Evolutionary conservation across 257 asterid genomes (phyloP).

Genomic region (Vinca minor): DNA sequence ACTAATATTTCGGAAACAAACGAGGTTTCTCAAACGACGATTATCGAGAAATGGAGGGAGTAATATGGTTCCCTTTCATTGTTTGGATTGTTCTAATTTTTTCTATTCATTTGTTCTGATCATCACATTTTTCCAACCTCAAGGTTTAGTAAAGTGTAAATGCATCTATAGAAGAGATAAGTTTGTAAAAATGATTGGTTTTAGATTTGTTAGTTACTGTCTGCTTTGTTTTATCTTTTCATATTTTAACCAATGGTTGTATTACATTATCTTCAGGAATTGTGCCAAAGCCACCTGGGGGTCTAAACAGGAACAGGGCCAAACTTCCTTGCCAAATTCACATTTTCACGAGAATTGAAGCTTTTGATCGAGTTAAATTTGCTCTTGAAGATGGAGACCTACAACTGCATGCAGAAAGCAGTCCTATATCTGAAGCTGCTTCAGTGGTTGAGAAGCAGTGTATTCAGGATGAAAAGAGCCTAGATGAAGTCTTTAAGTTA

Average conservation of each 20-base stretch:
- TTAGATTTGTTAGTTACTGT: background rate
- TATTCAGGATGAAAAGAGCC: slow-evolving; percentile 37
- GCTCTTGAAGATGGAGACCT: slow-evolving; percentile 43
- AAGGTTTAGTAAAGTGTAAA: background rate
- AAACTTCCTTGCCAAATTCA: slow-evolving; percentile 69
- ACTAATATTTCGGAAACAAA: no score
- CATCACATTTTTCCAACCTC: background rate
- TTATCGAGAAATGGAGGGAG: background rate
- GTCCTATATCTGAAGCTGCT: slow-evolving; percentile 44
- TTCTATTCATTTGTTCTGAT: background rate
- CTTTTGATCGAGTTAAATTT: slow-evolving; percentile 38
- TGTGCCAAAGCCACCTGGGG: slow-evolving; percentile 50
- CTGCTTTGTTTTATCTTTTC: background rate
- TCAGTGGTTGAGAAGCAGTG: slow-evolving; percentile 39
- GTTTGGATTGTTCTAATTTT: background rate
- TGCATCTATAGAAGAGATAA: background rate
- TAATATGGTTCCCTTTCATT: background rate
- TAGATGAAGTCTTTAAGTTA: slow-evolving; percentile 64
- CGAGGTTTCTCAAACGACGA: no score
- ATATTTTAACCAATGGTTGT: background rate
- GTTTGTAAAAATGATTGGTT: background rate
- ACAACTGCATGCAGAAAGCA: slow-evolving; percentile 39
- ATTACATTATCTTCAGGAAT: slow-evolving; percentile 42
- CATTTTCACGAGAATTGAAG: slow-evolving; percentile 50
- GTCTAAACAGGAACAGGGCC: slow-evolving; percentile 27